Conservation (phyloP, 352 stramenopile genomes). For the Nothophytophthora sp. region DNA sequence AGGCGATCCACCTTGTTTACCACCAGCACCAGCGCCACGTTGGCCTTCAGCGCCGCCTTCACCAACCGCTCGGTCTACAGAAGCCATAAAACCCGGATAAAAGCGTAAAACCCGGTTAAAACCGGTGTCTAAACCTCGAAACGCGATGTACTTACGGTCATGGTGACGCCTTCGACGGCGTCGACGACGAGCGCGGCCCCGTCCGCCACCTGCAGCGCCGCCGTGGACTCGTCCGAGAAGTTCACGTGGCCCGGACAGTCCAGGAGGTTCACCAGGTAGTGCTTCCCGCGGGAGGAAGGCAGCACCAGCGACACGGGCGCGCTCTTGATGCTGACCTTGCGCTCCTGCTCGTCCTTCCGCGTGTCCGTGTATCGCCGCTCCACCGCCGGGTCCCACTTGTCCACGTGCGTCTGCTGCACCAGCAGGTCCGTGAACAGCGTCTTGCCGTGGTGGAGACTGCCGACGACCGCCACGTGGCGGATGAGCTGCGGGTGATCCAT, state of each 20-base stretch:
- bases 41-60: constrained; percentile 90
- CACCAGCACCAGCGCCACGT: constrained; percentile 90
- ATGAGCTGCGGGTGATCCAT: constrained; percentile 91
- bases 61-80: constrained; percentile 94
- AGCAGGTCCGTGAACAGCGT: constrained; percentile 93
- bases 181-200: constrained; percentile 97
- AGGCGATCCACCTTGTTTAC: constrained; percentile 99
- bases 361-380: constrained; percentile 96
- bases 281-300: constrained; percentile 94
- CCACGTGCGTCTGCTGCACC: constrained; percentile 89
- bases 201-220: constrained; percentile 93
- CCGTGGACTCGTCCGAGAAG: constrained; percentile 96
- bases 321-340: constrained; percentile 97
- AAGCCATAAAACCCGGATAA: constrained; percentile 1
- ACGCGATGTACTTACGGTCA: constrained; percentile 69
- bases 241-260: constrained; percentile 98
- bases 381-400: constrained; percentile 75
- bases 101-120: neutral
- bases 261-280: constrained; percentile 96
- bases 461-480: constrained; percentile 96
- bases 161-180: constrained; percentile 98
- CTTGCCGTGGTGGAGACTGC: constrained; percentile 97
- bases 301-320: constrained; percentile 96
- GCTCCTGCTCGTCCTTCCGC: constrained; percentile 96
- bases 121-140: constrained; percentile 1